phyloP scores from a whole-genome alignment of 2,329 filamentous ascomycete species.

The Pseudocercospora macadamiae region DNA sequence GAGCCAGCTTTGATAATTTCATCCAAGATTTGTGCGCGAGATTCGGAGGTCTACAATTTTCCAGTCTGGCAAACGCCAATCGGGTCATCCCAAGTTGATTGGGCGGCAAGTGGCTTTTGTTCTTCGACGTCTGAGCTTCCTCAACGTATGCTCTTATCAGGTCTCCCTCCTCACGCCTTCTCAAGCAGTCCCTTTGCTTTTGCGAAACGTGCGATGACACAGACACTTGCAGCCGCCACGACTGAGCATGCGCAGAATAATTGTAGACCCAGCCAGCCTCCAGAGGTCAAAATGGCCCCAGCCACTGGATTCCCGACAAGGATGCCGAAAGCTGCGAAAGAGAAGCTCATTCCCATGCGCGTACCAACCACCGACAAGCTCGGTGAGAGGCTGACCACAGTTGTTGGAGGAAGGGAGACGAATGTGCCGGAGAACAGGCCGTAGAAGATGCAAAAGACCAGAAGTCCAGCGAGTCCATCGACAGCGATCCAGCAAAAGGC shows the following conservation, averaged over 20 bases:
- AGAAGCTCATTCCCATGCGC: slow-evolving; percentile 31
- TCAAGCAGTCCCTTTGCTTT: slow-evolving; percentile 3
- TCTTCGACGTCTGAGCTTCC: too few relatives aligned
- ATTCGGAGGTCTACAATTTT: too few relatives aligned
- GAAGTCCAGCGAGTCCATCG: slow-evolving; percentile 36
- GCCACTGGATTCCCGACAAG: slow-evolving; percentile 34
- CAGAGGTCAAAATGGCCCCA: slow-evolving; percentile 22
- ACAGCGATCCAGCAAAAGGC: slow-evolving; percentile 42
- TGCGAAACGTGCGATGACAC: not conserved
- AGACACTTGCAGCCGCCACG: not conserved
- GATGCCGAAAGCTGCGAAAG: slow-evolving; percentile 29
- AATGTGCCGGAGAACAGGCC: slow-evolving; percentile 50
- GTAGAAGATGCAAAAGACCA: slow-evolving; percentile 46
- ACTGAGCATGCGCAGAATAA: slow-evolving; percentile 1
- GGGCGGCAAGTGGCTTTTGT: too few relatives aligned
- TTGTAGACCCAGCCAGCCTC: slow-evolving; percentile 4
- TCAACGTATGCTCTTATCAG: too few relatives aligned
- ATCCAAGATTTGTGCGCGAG: too few relatives aligned
- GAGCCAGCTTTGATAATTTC: too few relatives aligned
- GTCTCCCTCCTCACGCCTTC: not conserved
- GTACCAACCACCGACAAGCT: slow-evolving; percentile 29
- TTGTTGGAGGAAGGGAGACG: slow-evolving; percentile 46
- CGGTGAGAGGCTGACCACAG: slow-evolving; percentile 29
- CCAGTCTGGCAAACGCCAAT: too few relatives aligned
- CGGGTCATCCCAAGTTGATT: too few relatives aligned